phyloP scores from a whole-genome alignment of 192 early-diverging fungal species.

The Backusella morwellensis region DNA sequence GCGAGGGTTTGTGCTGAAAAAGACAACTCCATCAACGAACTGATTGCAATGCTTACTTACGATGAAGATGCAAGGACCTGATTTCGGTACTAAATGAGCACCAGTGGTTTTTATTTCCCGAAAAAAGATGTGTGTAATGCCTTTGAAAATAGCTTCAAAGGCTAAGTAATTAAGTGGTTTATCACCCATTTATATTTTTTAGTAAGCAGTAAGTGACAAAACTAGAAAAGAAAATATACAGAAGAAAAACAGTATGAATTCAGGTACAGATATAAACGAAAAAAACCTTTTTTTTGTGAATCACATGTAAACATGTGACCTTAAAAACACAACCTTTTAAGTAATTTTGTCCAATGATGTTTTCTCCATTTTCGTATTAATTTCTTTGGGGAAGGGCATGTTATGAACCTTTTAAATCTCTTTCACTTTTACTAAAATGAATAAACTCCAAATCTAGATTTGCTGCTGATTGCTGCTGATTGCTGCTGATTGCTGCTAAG shows the following conservation, averaged over 20 bases:
- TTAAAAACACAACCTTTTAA: not conserved
- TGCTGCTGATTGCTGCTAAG: not conserved
- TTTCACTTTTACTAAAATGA: not conserved
- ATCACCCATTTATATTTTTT: not conserved
- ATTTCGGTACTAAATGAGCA: constrained; percentile 74
- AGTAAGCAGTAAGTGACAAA: not conserved
- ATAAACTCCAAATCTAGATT: not conserved
- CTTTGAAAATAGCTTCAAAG: constrained; percentile 57
- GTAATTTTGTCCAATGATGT: not conserved
- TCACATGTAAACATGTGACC: constrained; percentile 7
- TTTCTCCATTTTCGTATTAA: not conserved
- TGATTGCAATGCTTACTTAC: constrained; percentile 79
- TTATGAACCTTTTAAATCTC: not conserved
- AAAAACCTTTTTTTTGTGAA: not conserved
- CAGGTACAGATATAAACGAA: not conserved
- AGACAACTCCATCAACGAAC: constrained; percentile 33
- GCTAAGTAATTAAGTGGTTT: constrained; percentile 26
- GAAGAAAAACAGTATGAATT: not conserved
- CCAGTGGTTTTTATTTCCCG: constrained; percentile 84
- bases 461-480: not conserved
- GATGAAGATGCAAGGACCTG: constrained; percentile 94
- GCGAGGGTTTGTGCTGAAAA: constrained; percentile 22
- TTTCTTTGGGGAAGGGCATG: not conserved
- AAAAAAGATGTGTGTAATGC: constrained; percentile 77
- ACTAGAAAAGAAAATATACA: not conserved